Conservation (phyloP, 192 early-diverging fungal species). For the Backusella westeae region DNA sequence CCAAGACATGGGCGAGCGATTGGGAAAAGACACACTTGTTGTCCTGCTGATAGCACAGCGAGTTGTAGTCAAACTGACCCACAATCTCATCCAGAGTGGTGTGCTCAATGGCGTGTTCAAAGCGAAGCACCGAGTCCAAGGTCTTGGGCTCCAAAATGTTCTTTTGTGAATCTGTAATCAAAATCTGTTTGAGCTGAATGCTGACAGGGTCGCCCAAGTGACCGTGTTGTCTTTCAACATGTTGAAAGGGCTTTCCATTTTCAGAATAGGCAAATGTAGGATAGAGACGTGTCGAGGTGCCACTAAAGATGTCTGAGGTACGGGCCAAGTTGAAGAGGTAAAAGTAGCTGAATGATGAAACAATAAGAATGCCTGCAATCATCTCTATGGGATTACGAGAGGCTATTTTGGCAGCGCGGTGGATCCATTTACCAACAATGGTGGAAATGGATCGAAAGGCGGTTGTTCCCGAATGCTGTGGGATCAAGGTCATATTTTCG, state of each 20-base stretch:
- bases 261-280: constrained; percentile 41
- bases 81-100: constrained; percentile 29
- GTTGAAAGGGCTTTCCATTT: not conserved
- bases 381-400: constrained; percentile 81
- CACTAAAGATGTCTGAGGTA: constrained; percentile 63
- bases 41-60: constrained; percentile 38
- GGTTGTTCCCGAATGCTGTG: constrained; percentile 18
- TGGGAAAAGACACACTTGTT: constrained; percentile 20
- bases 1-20: not conserved
- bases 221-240: not conserved
- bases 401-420: constrained; percentile 46
- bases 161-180: constrained; percentile 37
- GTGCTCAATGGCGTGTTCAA: constrained; percentile 37
- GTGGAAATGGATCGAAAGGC: constrained; percentile 28
- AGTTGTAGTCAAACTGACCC: not conserved
- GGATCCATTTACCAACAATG: constrained; percentile 36
- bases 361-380: constrained; percentile 65
- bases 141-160: constrained; percentile 45
- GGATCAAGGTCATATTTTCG: not conserved
- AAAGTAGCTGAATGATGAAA: constrained; percentile 77
- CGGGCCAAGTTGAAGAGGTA: constrained; percentile 69
- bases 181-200: constrained; percentile 56
- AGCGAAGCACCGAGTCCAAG: constrained; percentile 44
- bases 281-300: constrained; percentile 37
- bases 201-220: constrained; percentile 43